Base-by-base conservation (phyloP, 441 rosid species). In the Populus hybrid region DNA sequence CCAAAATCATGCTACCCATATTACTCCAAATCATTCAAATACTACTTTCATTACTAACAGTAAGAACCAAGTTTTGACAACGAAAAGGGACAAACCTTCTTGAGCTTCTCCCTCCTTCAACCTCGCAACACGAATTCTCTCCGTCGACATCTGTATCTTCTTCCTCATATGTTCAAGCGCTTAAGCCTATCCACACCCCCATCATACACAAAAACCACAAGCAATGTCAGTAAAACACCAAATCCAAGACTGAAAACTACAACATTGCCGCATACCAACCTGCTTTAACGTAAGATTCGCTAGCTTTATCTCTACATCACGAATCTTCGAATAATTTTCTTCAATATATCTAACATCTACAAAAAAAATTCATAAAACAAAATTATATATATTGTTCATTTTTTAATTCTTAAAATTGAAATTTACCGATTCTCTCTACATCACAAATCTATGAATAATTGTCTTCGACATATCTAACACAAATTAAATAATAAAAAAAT, bases 91-190 rank as follows among this genome's bases (percentile, higher is more conserved):
- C 82, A 77, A 77, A 95, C 97, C 99, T 92, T 90, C 26, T n/a
- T 69, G 82, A 21, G 97, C 97, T 85, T 91, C 89, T 72, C 90
- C 95, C 87, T 94, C 97, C 81, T 85, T 94, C 77, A 82, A 80
- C 90, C 85, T 92, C 29, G 95, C 97, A 61, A 73, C 76, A 75
- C 73, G 92, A 78, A 91, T 87, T 95, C n/a, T n/a, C n/a, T n/a
- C n/a, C n/a, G n/a, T n/a, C n/a, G n/a, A n/a, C n/a, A n/a, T n/a
- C n/a, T n/a, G 97, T 76, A 95, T 90, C 83, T 93, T 94, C 94
- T 88, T 95, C 82, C 98, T 89, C 92, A 95, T 64, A 67, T 82
- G 93, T 82, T 94, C 98, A 35, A 95, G 87, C 9, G 97, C 98
- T 94, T 84, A 74, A 78, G 75, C 9, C 4, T 63, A 16, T 68